Base-by-base conservation (phyloP, 805 yeast species). In the Wickerhamiella azyma region DNA sequence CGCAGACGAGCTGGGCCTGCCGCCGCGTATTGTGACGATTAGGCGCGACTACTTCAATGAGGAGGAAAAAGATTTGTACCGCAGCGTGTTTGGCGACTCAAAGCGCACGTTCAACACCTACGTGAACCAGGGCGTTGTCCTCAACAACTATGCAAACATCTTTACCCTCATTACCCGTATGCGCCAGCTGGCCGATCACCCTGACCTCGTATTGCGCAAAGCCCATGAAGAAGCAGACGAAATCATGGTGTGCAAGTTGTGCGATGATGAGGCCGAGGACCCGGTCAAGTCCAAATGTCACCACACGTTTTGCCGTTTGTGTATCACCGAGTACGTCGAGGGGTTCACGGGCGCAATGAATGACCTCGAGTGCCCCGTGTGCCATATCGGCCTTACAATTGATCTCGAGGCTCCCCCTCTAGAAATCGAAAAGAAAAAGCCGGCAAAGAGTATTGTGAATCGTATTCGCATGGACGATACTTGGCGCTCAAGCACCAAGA, bases 181-280 rank as follows among this genome's bases (percentile, higher is more conserved):
- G 98, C 76, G 99, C 56, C 98, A 92, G 64, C 69, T 92, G 55
- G 97, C 98, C 0, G 98, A 92, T 61, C 99, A 92, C 63, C 99
- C 99, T 0, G 99, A 92, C 65, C 68, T 92, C 51, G 96, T 92
- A 1, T 67, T 92, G 59, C 78, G 86, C 53, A 70, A 88, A 44
- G 59, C 61, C 32, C 62, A 55, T 18, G 62, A 56, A n/a, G 75
- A 74, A n/a, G 49, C 53, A 11, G 59, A 66, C 5, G 73, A 71
- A 9, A 76, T 76, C 1, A 75, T 86, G 9, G 80, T 92, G 37
- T 92, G 99, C 59, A 94, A 85, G 53, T 60, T 92, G 19, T 92
- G 99, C 64, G 97, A 88, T 54, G 99, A 92, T 59, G 96, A 88
- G 63, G 96, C 97, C 0, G 97, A 92, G 62, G 99, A 92, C 50